Base-by-base conservation (phyloP, 2,329 filamentous ascomycete species). In the Tolypocladium endophyticum region DNA sequence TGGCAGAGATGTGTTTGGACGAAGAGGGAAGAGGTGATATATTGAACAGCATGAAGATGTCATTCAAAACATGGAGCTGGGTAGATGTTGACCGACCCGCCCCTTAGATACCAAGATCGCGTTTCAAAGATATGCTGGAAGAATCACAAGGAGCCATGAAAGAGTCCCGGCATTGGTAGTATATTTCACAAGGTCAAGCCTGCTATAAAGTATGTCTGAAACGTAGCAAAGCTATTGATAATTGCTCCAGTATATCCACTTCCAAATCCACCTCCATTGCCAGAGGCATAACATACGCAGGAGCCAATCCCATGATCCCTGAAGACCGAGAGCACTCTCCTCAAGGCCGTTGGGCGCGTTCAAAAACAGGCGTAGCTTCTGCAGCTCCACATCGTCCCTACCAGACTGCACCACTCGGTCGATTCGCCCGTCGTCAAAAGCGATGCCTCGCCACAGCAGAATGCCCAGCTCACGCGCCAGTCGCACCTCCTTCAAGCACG, bases 361-460 rank as follows among this genome's bases (percentile, higher is more conserved):
- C 33, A 67, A 28, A 53, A 68, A 68, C 16, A 65, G 57, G 50
- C 80, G 75, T 43, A 87, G 71, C 65, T 76, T 78, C 36, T 74
- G 72, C n/a, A 87, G 67, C 66, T 87, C 84, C 43, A 73, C 73
- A 28, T 72, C 71, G 64, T 87, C 83, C 28, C 72, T 72, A 2
- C 71, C 74, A 52, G 76, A 74, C 60, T 81, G 72, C 1, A 87
- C 81, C 20, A 82, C 82, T 1, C 85, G 76, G 69, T 87, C 75
- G 59, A 87, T 77, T 38, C 70, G 72, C 0, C 85, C 84, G 30
- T 83, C 77, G 66, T 87, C 84, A 69, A 84, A 87, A 2, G 84
- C 83, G 66, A 83, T 84, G 0, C 84, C 85, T 68, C 82, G 77
- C 85, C 85, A 87, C 2, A 87, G 73, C 23, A 87, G 61, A 7